Percentiles rank a stretch among this genome's conserved stretches.
These are phyloP conservation scores for Dioszegia crocea DNA, from an alignment of 768 basidiomycete species.

Conservation along the genomic window DNA sequence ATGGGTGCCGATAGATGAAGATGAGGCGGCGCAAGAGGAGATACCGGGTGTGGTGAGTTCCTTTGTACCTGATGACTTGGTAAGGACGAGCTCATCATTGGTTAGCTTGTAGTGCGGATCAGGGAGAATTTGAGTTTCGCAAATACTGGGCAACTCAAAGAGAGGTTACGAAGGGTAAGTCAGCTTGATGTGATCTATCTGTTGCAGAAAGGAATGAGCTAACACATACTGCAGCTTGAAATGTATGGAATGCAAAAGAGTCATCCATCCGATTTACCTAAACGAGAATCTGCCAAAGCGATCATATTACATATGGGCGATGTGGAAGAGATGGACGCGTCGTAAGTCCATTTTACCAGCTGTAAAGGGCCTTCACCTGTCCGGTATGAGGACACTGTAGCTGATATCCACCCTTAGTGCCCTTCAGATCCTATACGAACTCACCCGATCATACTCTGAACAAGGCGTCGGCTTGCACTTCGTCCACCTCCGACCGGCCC, in stretches of 20 bases:
- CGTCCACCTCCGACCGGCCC: slow-evolving; percentile 43
- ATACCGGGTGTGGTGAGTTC: slow-evolving; percentile 44
- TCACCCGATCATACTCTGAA: slow-evolving; percentile 73
- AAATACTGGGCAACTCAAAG: slow-evolving; percentile 92
- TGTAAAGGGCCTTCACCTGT: not conserved
- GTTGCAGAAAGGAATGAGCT: not conserved
- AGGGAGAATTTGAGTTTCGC: slow-evolving; percentile 90
- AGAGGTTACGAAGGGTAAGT: slow-evolving; percentile 59
- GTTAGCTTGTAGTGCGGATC: slow-evolving; percentile 72
- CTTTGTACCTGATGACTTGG: not conserved
- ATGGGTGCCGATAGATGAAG: slow-evolving; percentile 88
- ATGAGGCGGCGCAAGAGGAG: slow-evolving; percentile 67
- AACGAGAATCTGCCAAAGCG: slow-evolving; percentile 66
- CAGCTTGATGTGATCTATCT: not conserved
- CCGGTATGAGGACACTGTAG: not conserved
- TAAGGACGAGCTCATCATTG: not conserved
- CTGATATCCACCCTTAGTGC: slow-evolving; percentile 55
- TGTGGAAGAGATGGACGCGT: slow-evolving; percentile 77
- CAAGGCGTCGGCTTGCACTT: slow-evolving; percentile 49
- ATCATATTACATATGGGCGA: slow-evolving; percentile 92
- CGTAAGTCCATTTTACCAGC: slow-evolving; percentile 54
- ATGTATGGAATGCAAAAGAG: slow-evolving; percentile 72
- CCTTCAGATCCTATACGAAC: slow-evolving; percentile 74
- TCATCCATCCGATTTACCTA: slow-evolving; percentile 83
- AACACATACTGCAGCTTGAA: slow-evolving; percentile 61